Evolutionary conservation across 1,284 basidiomycete genomes (phyloP).

Genomic region (Boletus sp.): DNA sequence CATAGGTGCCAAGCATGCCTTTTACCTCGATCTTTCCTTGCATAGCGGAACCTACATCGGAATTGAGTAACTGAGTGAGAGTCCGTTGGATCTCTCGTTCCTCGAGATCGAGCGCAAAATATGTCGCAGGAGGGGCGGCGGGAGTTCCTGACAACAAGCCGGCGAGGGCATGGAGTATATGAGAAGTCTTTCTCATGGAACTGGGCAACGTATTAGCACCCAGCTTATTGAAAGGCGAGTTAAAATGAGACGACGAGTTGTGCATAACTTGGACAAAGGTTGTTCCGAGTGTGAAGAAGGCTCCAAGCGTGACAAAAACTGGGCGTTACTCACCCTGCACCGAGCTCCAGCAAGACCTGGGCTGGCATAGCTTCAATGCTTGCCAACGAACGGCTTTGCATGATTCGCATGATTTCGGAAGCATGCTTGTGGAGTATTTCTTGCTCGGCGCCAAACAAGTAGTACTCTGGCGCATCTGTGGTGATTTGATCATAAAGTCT

Average conservation of each 20-base stretch:
- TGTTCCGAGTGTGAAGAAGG: neutral
- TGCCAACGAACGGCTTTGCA: conserved; percentile 52
- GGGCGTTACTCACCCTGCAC: conserved; percentile 71
- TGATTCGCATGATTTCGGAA: conserved; percentile 65
- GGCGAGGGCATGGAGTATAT: conserved; percentile 77
- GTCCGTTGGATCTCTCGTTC: conserved; percentile 82
- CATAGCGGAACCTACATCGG: conserved; percentile 60
- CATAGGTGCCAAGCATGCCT: conserved; percentile 88
- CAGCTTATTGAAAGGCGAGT: neutral
- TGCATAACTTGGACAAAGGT: neutral
- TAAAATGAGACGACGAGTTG: neutral
- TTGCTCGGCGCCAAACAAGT: conserved; percentile 79
- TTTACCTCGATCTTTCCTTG: conserved; percentile 69
- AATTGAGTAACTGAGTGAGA: conserved; percentile 63
- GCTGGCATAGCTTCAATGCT: conserved; percentile 41
- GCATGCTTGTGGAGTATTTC: conserved; percentile 60
- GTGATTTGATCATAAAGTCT: conserved; percentile 84
- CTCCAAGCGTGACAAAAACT: neutral
- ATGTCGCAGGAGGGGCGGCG: conserved; percentile 60
- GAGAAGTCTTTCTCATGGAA: conserved; percentile 86
- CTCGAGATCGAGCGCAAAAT: conserved; percentile 93
- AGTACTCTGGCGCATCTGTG: conserved; percentile 80
- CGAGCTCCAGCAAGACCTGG: conserved; percentile 75
- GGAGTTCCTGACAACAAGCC: conserved; percentile 38
- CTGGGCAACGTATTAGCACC: conserved; percentile 40